A percentile compares a stretch with the other conserved stretches of the same genome.
phyloP scores from a whole-genome alignment of 176 grass and related monocot species.

The Chrysopogon serrulatus region DNA sequence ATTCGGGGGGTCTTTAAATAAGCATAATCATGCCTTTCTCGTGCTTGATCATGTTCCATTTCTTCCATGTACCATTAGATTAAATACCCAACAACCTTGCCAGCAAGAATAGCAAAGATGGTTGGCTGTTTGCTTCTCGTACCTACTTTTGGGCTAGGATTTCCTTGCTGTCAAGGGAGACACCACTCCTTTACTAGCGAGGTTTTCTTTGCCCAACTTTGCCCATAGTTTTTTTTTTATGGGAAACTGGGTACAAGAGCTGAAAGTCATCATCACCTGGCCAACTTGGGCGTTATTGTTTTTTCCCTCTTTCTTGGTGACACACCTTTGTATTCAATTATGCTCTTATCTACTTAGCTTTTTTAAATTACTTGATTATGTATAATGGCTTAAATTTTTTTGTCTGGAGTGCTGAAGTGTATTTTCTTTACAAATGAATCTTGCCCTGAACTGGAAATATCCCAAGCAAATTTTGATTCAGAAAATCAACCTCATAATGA shows the following conservation, averaged over 20 bases:
- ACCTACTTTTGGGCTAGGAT: background rate
- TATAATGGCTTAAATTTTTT: constrained; percentile 10
- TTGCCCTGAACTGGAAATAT: constrained; percentile 6
- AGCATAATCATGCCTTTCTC: constrained; percentile 16
- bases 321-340: background rate
- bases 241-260: background rate
- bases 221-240: background rate
- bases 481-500: constrained; percentile 32
- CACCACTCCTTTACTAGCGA: too few species aligned
- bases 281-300: background rate
- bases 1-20: background rate
- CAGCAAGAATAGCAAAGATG: background rate
- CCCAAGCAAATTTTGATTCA: constrained; percentile 10
- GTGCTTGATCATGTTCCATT: background rate
- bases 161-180: background rate
- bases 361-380: background rate
- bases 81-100: background rate
- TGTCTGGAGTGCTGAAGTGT: constrained; percentile 23
- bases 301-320: background rate
- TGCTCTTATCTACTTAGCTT: background rate
- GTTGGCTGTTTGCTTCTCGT: background rate
- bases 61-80: background rate
- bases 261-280: background rate
- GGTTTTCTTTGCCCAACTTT: background rate
- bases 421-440: constrained; percentile 38